Evolutionary conservation across 805 yeast species (phyloP).

Genomic region (Lipomyces spencermartinsiae): DNA sequence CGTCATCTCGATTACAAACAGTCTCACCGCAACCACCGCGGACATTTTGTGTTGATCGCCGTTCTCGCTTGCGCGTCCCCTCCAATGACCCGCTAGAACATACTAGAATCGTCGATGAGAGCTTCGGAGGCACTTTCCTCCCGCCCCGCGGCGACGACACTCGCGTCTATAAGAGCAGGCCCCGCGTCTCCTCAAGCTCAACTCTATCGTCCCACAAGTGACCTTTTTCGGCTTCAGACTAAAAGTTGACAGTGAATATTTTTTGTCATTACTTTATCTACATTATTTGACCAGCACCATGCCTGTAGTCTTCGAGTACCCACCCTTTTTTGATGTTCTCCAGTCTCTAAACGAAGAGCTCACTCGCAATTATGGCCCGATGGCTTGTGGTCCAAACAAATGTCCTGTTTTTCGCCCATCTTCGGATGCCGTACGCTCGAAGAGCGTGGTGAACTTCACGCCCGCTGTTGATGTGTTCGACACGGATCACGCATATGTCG

Average conservation of each 20-base stretch:
- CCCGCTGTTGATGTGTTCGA: constrained; percentile 59
- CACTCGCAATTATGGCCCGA: constrained; percentile 19
- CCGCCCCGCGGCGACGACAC: background rate
- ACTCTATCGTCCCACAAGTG: background rate
- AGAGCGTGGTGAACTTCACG: constrained; percentile 26
- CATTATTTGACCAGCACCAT: background rate
- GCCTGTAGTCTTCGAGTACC: constrained; percentile 17
- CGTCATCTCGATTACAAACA: background rate
- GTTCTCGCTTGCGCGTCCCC: background rate
- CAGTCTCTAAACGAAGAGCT: constrained; percentile 23
- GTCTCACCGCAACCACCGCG: background rate
- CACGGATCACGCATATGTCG: constrained; percentile 50
- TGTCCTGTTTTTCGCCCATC: background rate
- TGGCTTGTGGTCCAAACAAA: background rate
- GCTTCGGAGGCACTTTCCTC: background rate
- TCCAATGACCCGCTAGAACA: background rate
- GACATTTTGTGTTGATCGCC: background rate
- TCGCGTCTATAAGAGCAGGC: background rate
- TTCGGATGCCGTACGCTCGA: constrained; percentile 14
- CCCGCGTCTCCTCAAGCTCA: background rate
- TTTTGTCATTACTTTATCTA: background rate
- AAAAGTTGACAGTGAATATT: background rate
- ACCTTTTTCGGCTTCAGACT: background rate
- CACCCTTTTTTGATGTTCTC: constrained; percentile 22
- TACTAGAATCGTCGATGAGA: background rate